Conservation (phyloP, 805 yeast species). For the Ogataea neopini region DNA sequence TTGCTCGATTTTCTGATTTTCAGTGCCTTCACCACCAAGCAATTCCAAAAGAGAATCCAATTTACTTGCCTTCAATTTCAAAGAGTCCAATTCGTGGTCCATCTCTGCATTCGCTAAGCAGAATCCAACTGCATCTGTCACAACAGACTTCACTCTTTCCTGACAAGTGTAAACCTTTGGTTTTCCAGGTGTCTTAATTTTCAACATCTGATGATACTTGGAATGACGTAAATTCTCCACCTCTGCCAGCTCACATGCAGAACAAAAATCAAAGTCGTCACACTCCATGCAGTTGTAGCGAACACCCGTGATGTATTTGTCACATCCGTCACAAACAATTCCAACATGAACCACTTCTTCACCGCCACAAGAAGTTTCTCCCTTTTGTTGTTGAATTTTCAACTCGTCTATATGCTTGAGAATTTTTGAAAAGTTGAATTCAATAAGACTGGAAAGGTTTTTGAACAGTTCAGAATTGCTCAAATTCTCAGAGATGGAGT, state of each 20-base stretch:
- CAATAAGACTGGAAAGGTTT: constrained; percentile 21
- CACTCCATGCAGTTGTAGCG: constrained; percentile 56
- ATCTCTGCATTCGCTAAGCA: not conserved
- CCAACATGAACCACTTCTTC: constrained; percentile 17
- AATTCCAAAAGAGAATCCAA: constrained; percentile 17
- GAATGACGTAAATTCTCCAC: constrained; percentile 20
- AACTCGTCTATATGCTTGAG: constrained; percentile 21
- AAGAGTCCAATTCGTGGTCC: constrained; percentile 11
- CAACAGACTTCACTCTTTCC: not conserved
- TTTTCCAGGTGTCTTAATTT: constrained; percentile 23
- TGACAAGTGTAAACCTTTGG: constrained; percentile 10
- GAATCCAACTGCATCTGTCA: not conserved
- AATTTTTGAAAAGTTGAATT: constrained; percentile 22
- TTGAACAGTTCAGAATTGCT: constrained; percentile 25
- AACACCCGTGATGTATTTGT: constrained; percentile 36
- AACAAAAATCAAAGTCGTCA: constrained; percentile 54
- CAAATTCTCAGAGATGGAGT: constrained; percentile 24
- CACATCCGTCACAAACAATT: constrained; percentile 37
- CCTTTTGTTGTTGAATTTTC: constrained; percentile 9
- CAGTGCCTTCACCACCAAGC: constrained; percentile 8
- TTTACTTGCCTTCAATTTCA: constrained; percentile 12
- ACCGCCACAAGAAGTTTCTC: not conserved
- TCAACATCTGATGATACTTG: constrained; percentile 29
- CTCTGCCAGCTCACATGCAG: constrained; percentile 37
- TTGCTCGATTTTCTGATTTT: constrained; percentile 14